Conservation (phyloP, 495 filamentous ascomycete species). For the Aspergillus funiculosus region DNA sequence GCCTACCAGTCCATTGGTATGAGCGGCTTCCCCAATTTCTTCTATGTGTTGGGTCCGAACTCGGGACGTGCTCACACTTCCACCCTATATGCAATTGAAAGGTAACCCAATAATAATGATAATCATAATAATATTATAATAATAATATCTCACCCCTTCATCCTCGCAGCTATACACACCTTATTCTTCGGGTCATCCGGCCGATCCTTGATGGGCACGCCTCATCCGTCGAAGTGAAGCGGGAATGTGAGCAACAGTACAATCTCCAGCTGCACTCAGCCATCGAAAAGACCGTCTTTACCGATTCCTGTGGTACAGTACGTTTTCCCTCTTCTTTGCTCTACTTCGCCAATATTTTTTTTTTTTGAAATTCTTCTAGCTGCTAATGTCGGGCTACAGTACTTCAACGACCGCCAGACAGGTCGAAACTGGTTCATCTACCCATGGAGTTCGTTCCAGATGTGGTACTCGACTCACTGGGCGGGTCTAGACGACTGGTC, state of each 20-base stretch:
- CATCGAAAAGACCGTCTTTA: slow-evolving; percentile 13
- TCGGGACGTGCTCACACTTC: slow-evolving; percentile 16
- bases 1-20: slow-evolving; percentile 16
- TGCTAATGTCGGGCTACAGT: slow-evolving; percentile 3
- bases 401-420: slow-evolving; percentile 8
- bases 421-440: slow-evolving; percentile 20
- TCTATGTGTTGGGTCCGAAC: slow-evolving; percentile 17
- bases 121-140: background rate
- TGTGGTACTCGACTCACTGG: slow-evolving; percentile 12
- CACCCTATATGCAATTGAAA: slow-evolving; percentile 1
- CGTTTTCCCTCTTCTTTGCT: background rate
- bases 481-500: background rate
- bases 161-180: slow-evolving; percentile 5
- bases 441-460: slow-evolving; percentile 18
- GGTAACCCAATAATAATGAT: slow-evolving; percentile 24
- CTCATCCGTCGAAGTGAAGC: slow-evolving; percentile 14
- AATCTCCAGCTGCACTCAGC: slow-evolving; percentile 7
- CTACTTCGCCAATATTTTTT: background rate
- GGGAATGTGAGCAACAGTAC: slow-evolving; percentile 6
- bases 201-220: slow-evolving; percentile 9
- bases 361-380: background rate
- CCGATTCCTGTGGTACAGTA: slow-evolving; percentile 15
- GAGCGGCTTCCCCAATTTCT: slow-evolving; percentile 20
- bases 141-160: background rate
- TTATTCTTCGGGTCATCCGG: slow-evolving; percentile 11